Evolutionary conservation across 163 green algal genomes (phyloP).

Genomic region (Smithsoniella earleae): DNA sequence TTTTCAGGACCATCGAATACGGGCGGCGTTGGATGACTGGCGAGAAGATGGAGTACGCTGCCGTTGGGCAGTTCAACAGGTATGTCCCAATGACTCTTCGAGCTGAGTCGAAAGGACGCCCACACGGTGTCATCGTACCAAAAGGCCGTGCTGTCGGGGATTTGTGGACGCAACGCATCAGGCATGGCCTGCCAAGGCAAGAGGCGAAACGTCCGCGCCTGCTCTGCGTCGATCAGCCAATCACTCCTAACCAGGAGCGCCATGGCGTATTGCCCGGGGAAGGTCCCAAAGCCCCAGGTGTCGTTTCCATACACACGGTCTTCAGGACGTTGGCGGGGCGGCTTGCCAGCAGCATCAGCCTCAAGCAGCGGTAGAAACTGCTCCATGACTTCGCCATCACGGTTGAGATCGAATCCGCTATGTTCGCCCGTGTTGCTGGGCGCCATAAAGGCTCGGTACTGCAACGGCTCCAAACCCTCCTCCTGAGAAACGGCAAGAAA

Average conservation of each 20-base stretch:
- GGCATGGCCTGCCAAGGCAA: conserved; percentile 36
- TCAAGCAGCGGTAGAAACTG: too few relatives aligned
- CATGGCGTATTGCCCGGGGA: conserved; percentile 38
- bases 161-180: conserved; percentile 16
- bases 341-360: too few relatives aligned
- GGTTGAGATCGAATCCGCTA: too few relatives aligned
- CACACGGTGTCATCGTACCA: conserved; percentile 33
- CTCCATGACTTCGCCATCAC: too few relatives aligned
- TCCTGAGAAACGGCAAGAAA: too few relatives aligned
- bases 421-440: too few relatives aligned
- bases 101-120: conserved; percentile 31
- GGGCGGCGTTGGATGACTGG: conserved; percentile 33
- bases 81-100: conserved; percentile 35
- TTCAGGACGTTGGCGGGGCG: too few relatives aligned
- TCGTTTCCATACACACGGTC: too few relatives aligned
- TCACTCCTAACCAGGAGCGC: conserved; percentile 28
- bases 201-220: conserved; percentile 31
- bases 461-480: too few relatives aligned
- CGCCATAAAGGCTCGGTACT: too few relatives aligned
- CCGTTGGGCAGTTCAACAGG: conserved; percentile 31
- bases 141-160: conserved; percentile 24
- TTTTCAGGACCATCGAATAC: conserved; percentile 33
- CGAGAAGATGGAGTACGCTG: conserved; percentile 32
- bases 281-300: too few relatives aligned
- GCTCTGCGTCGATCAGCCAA: conserved; percentile 32